These are phyloP conservation scores for Prasinococcaceae sp. DNA, from an alignment of 139 green algal genomes.

Conservation along the genomic window DNA sequence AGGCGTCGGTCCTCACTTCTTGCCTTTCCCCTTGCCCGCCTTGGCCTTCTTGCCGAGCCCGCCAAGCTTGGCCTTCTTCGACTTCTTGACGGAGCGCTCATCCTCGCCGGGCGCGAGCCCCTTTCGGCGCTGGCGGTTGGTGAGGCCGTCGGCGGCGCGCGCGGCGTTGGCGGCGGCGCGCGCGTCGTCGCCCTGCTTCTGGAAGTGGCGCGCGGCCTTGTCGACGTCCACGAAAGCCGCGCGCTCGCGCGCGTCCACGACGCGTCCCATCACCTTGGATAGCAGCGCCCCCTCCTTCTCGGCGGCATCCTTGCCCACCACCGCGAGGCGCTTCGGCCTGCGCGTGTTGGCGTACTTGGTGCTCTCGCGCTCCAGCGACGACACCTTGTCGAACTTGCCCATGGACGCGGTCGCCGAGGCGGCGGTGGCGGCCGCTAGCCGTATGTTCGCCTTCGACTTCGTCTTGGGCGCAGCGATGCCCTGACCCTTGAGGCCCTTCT, in stretches of 20 bases:
- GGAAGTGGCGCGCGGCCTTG: background rate
- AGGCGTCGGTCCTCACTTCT: no score
- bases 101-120: slow-evolving; percentile 8
- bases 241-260: no score
- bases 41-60: no score
- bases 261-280: no score
- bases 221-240: no score
- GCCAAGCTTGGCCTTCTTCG: slow-evolving; percentile 1
- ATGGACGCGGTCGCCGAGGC: slow-evolving; percentile 57
- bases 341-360: background rate
- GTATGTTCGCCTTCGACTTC: slow-evolving; percentile 3
- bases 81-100: background rate
- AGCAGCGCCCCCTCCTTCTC: no score
- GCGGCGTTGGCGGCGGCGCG: background rate
- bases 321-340: background rate
- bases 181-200: background rate
- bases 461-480: background rate
- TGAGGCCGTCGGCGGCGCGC: background rate
- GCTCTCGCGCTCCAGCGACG: slow-evolving; percentile 4
- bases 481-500: background rate
- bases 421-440: slow-evolving; percentile 4
- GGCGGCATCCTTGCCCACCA: no score
- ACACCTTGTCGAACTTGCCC: slow-evolving; percentile 76
- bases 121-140: background rate
- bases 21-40: no score